phyloP scores from a whole-genome alignment of 352 stramenopile genomes.

The Paralagenidium karlingii region DNA sequence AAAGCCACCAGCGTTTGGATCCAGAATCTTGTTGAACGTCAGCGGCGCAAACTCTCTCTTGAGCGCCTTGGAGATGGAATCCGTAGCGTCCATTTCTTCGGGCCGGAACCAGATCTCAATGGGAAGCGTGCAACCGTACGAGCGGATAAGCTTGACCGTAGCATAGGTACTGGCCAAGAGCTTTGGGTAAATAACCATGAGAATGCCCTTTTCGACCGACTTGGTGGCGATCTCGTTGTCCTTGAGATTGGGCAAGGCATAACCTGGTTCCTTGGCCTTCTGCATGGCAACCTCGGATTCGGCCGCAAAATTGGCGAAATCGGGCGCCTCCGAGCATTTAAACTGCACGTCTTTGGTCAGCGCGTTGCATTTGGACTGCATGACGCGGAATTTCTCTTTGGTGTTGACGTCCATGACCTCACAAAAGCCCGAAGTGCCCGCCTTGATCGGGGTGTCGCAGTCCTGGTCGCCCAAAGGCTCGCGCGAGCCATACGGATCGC shows the following conservation, averaged over 20 bases:
- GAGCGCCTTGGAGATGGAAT: slow-evolving; percentile 21
- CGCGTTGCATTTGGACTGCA: slow-evolving; percentile 52
- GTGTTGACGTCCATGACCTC: slow-evolving; percentile 40
- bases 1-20: slow-evolving; percentile 29
- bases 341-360: slow-evolving; percentile 32
- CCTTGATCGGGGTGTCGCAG: no score
- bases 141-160: slow-evolving; percentile 31
- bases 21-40: slow-evolving; percentile 31
- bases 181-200: slow-evolving; percentile 62
- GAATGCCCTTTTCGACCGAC: slow-evolving; percentile 31
- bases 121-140: slow-evolving; percentile 28
- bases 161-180: slow-evolving; percentile 56
- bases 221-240: slow-evolving; percentile 6
- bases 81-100: slow-evolving; percentile 4
- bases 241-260: background rate
- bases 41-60: slow-evolving; percentile 19
- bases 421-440: slow-evolving; percentile 43
- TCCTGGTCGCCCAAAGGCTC: slow-evolving; percentile 23
- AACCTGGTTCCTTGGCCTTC: slow-evolving; percentile 8
- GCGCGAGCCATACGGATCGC: slow-evolving; percentile 38
- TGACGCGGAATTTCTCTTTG: slow-evolving; percentile 47
- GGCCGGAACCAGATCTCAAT: slow-evolving; percentile 55
- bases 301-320: slow-evolving; percentile 56
- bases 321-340: slow-evolving; percentile 30
- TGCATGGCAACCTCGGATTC: slow-evolving; percentile 11